Evolutionary conservation across 2,329 filamentous ascomycete genomes (phyloP).

Genomic region (Xylariales sp.): DNA sequence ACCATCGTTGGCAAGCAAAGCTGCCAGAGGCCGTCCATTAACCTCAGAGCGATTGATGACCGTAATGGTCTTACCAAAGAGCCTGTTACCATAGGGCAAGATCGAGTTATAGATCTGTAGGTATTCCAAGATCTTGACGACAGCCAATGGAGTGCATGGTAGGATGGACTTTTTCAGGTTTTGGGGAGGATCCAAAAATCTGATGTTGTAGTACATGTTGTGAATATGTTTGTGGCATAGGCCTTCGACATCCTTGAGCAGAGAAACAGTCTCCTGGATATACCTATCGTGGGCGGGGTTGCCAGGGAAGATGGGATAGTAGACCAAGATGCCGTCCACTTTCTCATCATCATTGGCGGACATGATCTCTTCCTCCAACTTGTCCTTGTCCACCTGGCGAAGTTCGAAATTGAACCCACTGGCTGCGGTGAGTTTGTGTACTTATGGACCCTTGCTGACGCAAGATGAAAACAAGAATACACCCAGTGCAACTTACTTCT

Average conservation of each 20-base stretch:
- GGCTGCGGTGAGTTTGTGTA: conserved; percentile 10
- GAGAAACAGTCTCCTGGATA: conserved; percentile 87
- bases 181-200: conserved; percentile 77
- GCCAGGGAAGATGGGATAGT: conserved; percentile 89
- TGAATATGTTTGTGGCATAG: conserved; percentile 90
- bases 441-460: too few species aligned
- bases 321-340: conserved; percentile 91
- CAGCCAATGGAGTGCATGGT: conserved; percentile 90
- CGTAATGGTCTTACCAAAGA: conserved; percentile 91
- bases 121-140: conserved; percentile 96
- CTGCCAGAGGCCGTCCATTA: conserved; percentile 87
- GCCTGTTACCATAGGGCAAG: conserved; percentile 83
- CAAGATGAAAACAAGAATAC: too few species aligned
- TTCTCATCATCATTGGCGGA: conserved; percentile 73
- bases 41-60: conserved; percentile 97
- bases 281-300: conserved; percentile 88
- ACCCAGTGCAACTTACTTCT: conserved; percentile 71
- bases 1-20: conserved; percentile 91
- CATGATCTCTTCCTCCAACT: conserved; percentile 84
- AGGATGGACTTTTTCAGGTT: conserved; percentile 86
- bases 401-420: conserved; percentile 90
- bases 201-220: conserved; percentile 99
- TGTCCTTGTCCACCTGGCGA: conserved; percentile 77
- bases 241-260: conserved; percentile 92
- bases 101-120: conserved; percentile 96